Base-by-base conservation (phyloP, 1,284 basidiomycete genomes). In the Microbotryum scabiosae region DNA sequence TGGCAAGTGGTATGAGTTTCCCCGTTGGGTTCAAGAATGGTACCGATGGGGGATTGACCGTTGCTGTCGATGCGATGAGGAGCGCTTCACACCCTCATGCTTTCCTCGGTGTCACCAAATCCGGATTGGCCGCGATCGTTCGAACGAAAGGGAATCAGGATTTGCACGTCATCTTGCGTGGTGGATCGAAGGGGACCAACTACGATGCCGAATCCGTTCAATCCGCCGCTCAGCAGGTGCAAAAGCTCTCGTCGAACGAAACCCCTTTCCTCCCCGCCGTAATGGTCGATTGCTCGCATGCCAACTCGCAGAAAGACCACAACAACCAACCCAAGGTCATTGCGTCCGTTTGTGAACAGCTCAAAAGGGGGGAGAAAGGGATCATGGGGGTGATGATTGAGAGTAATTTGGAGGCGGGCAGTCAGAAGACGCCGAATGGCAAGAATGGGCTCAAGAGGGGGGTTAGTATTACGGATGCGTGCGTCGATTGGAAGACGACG, bases 11-110 rank as follows among this genome's bases (percentile, higher is more conserved):
- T 73, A 83, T 87, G 36, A 89, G 87, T 54, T 89, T 90, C 82
- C 88, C 89, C 16, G 87, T 90, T 65, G 76, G 94, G n/a, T 98
- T 98, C 85, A 98, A 98, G 78, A 98, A 98, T 76, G 93, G 93
- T 57, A 97, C 94, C 6, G 93, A 97, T 75, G 94, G 94, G 55
- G 87, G 86, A 21, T 85, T 90, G 67, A 72, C 79, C 64, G 75
- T 79, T 46, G 93, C 94, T 5, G 87, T 98, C 59, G 94, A 99
- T 76, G 94, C 96, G 18, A 97, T 98, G 88, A 85, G 87, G 66
- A 87, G 90, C 0, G 85, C 91, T 14, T 86, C 85, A 7, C 87
- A 91, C 74, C 88, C 91, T 21, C 94, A 98, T 77, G 88, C 88
- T 58, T 99, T 99, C 82, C 90, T 99, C 84, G 93, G 92, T 72